These are phyloP conservation scores for Myriosclerotinia curreyana DNA, from an alignment of 2,329 filamentous ascomycete genomes.

Conservation along the genomic window DNA sequence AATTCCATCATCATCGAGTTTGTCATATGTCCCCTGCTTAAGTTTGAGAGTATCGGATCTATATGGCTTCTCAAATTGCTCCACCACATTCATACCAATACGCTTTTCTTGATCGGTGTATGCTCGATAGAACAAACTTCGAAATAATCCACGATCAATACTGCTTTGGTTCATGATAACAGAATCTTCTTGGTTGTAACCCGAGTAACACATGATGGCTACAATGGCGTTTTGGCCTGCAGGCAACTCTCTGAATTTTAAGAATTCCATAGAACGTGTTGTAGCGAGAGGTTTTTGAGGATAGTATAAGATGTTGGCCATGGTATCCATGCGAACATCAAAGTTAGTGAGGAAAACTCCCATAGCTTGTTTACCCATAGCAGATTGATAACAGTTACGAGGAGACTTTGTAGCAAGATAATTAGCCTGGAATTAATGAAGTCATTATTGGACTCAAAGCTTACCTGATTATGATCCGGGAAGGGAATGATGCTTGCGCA, in stretches of 20 bases:
- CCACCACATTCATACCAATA: slow-evolving; percentile 87
- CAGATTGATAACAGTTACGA: slow-evolving; percentile 98
- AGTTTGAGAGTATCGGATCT: slow-evolving; percentile 83
- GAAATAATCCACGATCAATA: slow-evolving; percentile 95
- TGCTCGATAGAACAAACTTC: slow-evolving; percentile 95
- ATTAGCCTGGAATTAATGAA: slow-evolving; percentile 39
- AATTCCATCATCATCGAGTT: slow-evolving; percentile 94
- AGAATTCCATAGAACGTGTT: slow-evolving; percentile 95
- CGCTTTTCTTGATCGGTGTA: slow-evolving; percentile 98
- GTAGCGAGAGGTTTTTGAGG: slow-evolving; percentile 96
- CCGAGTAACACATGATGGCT: slow-evolving; percentile 94
- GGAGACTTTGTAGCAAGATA: slow-evolving; percentile 61
- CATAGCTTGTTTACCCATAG: slow-evolving; percentile 99
- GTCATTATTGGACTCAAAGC: slow-evolving; percentile 32
- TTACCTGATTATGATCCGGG: slow-evolving; percentile 92
- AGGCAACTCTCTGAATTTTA: slow-evolving; percentile 95
- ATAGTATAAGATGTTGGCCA: slow-evolving; percentile 99
- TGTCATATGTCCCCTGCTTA: slow-evolving; percentile 95
- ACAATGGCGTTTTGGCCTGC: slow-evolving; percentile 98
- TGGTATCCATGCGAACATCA: slow-evolving; percentile 95
- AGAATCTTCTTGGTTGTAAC: slow-evolving; percentile 99
- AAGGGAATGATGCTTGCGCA: slow-evolving; percentile 99
- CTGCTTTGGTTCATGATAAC: slow-evolving; percentile 99
- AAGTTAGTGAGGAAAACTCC: slow-evolving; percentile 98
- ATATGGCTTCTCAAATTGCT: slow-evolving; percentile 93